Evolutionary conservation across 2,329 filamentous ascomycete species (phyloP), one percentile per base, ranked within the genome.

Genomic region (Fusarium decemcellulare): DNA sequence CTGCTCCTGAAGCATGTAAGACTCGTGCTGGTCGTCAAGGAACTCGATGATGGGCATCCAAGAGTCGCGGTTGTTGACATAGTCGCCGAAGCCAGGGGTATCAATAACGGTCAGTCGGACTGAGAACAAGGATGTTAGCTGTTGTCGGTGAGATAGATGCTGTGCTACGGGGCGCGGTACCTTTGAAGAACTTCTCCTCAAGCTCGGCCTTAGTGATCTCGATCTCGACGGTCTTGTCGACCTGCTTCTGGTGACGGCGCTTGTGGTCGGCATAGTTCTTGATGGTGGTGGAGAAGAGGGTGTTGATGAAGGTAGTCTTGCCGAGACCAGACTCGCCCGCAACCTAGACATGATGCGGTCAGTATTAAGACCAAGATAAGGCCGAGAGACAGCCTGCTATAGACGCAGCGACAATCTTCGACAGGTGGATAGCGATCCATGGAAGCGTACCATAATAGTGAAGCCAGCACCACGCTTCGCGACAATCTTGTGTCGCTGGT

Each of bases 241-340:
- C 90, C 87, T 99, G 96, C 91, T 99, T 99, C 85, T 96, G 93
- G 84, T 99, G 96, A 80, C 96, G 93, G 84, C 94, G 93, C 89
- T 97, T 97, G 90, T 99, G 95, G 84, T 99, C 96, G 89, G 96
- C 96, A 83, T 99, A 99, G 90, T 98, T 99, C 90, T 99, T 99
- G 90, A 99, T 99, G 77, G 96, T 99, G 74, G 97, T 99, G 70
- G 96, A 99, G 89, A 99, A 99, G 67, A 99, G 91, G 65, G 96
- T 99, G 91, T 99, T 99, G 91, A 99, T 98, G 86, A 99, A 99
- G 78, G 96, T 99, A 29, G 97, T 99, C 90, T 99, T 99, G 87
- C 96, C 96, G 76, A 98, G 86, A 80, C 95, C 95, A 74, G 96
- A 98, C 87, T 99, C 95, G 86, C 95, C 95, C 86, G 96, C 96